phyloP scores from a whole-genome alignment of 179 eudicot species.

The Silene noctiflora region DNA sequence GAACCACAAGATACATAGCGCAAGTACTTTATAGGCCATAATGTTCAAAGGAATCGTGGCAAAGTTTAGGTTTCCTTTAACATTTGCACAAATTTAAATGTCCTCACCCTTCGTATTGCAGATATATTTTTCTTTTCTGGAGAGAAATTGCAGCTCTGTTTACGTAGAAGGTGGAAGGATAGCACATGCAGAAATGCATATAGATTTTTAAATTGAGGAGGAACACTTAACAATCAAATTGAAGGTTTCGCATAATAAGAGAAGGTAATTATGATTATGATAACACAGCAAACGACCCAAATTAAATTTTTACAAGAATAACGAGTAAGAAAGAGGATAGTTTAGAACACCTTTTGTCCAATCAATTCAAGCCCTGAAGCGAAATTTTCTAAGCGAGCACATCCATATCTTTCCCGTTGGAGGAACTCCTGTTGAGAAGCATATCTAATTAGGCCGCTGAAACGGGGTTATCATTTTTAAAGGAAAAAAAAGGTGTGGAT shows the following conservation, averaged over 20 bases:
- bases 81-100: neutral
- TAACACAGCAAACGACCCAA: neutral
- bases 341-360: slow-evolving; percentile 72
- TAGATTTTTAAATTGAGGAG: neutral
- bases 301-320: neutral
- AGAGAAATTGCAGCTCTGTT: neutral
- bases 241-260: neutral
- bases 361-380: slow-evolving; percentile 95
- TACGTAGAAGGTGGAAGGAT: no score
- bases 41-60: neutral
- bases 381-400: slow-evolving; percentile 93
- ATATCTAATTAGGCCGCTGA: slow-evolving; percentile 5
- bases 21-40: neutral
- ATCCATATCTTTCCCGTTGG: slow-evolving; percentile 85
- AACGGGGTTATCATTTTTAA: neutral
- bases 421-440: slow-evolving; percentile 67
- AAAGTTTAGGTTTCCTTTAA: neutral
- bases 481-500: neutral
- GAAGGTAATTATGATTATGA: neutral
- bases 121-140: no score
- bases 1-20: neutral
- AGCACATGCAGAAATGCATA: no score
- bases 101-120: neutral
- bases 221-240: neutral
- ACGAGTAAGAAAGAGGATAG: slow-evolving; percentile 12